These are phyloP conservation scores for Leptographium galeiforme DNA, from an alignment of 2,329 filamentous ascomycete species.

Conservation along the genomic window DNA sequence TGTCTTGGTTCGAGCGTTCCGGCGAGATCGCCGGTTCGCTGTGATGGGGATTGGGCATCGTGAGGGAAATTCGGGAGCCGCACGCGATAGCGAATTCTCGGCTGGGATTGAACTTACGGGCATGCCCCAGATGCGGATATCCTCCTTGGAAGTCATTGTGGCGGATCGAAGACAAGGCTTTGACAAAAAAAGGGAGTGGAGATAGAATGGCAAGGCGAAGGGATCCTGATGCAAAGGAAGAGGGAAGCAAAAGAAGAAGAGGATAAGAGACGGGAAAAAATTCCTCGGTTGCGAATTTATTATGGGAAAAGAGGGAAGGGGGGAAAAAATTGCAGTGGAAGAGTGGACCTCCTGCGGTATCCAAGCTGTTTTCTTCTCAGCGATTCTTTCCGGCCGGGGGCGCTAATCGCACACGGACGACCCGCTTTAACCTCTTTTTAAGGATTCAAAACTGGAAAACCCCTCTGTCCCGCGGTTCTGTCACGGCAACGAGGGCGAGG, in stretches of 20 bases:
- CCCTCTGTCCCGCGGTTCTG: constrained; percentile 2
- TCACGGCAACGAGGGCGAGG: constrained; percentile 8
- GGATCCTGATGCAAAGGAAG: constrained; percentile 16
- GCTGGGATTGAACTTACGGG: constrained; percentile 37
- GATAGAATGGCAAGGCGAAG: constrained; percentile 20
- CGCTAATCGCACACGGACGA: constrained; percentile 11
- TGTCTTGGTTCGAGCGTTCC: not conserved
- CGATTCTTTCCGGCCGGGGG: constrained; percentile 37
- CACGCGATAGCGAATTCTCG: constrained; percentile 2
- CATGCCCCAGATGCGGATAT: constrained; percentile 52
- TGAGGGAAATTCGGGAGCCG: constrained; percentile 14
- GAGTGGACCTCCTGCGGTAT: not conserved
- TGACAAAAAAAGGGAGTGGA: constrained; percentile 23
- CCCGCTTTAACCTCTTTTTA: constrained; percentile 1
- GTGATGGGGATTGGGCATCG: not conserved
- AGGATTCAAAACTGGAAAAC: not conserved
- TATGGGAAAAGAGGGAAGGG: constrained; percentile 1
- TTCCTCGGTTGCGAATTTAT: constrained; percentile 1
- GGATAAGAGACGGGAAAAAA: constrained; percentile 3
- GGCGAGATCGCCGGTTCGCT: not conserved
- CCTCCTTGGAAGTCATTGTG: constrained; percentile 42
- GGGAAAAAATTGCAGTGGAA: constrained; percentile 31
- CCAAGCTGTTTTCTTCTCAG: constrained; percentile 26
- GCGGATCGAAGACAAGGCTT: constrained; percentile 29
- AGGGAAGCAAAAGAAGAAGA: constrained; percentile 16